phyloP scores from a whole-genome alignment of 2,329 filamentous ascomycete genomes.

The Exserohilum turcica region DNA sequence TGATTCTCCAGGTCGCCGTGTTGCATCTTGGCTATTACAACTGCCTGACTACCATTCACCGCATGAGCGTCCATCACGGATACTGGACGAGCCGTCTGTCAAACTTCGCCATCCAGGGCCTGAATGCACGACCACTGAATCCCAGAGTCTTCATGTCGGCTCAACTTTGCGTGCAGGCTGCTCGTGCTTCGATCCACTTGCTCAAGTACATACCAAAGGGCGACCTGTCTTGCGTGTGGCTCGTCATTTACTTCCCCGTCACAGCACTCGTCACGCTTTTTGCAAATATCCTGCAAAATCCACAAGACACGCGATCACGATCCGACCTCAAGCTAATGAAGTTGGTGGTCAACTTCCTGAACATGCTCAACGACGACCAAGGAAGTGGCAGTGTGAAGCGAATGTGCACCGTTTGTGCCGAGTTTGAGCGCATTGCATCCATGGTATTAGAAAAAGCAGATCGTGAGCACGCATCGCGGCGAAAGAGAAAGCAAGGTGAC shows the following conservation, averaged over 20 bases:
- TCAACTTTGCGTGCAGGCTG: conserved; percentile 88
- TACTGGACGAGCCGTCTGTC: conserved; percentile 97
- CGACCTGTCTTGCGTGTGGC: conserved; percentile 93
- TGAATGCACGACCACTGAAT: conserved; percentile 89
- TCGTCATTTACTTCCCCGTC: conserved; percentile 95
- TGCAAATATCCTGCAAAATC: conserved; percentile 94
- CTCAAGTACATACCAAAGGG: conserved; percentile 96
- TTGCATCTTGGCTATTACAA: conserved; percentile 98
- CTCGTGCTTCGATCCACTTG: conserved; percentile 87
- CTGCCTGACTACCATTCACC: conserved; percentile 94
- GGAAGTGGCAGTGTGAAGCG: conserved; percentile 89
- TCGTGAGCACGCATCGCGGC: conserved; percentile 76
- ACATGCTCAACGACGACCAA: conserved; percentile 85
- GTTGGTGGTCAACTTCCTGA: conserved; percentile 88
- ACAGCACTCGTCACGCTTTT: conserved; percentile 94
- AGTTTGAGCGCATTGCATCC: conserved; percentile 93
- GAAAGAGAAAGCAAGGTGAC: conserved; percentile 78
- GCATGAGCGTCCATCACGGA: conserved; percentile 97
- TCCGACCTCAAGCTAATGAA: conserved; percentile 92
- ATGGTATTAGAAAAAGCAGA: conserved; percentile 91
- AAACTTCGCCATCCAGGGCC: conserved; percentile 91
- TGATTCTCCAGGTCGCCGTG: conserved; percentile 94
- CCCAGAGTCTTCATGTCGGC: conserved; percentile 94
- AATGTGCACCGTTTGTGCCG: conserved; percentile 92
- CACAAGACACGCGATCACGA: conserved; percentile 82